These are phyloP conservation scores for Carallia pectinifolia DNA, from an alignment of 345 rosid species.

Conservation along the genomic window DNA sequence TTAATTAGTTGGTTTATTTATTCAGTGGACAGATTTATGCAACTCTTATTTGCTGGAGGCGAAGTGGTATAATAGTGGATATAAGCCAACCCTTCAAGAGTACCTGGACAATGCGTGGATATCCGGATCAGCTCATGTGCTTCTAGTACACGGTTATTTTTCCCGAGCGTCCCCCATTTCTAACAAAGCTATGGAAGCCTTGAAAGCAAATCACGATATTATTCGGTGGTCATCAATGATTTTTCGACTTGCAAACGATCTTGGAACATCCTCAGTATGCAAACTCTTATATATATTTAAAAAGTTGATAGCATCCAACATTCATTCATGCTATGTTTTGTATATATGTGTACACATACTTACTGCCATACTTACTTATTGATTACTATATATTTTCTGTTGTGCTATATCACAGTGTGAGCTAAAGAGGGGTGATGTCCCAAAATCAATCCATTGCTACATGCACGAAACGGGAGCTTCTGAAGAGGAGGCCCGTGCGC, in stretches of 20 bases:
- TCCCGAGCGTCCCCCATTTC: neutral
- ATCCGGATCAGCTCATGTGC: slow-evolving; percentile 9
- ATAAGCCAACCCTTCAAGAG: slow-evolving; percentile 17
- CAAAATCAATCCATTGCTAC: slow-evolving; percentile 25
- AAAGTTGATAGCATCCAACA: too few relatives aligned
- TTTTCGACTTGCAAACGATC: neutral
- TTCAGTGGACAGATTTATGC: slow-evolving; percentile 6
- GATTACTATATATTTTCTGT: too few relatives aligned
- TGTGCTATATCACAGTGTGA: slow-evolving; percentile 23
- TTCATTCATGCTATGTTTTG: too few relatives aligned
- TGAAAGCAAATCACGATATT: neutral
- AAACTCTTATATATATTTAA: too few relatives aligned
- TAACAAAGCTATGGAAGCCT: neutral
- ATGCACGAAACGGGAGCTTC: slow-evolving; percentile 21
- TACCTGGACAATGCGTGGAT: slow-evolving; percentile 19
- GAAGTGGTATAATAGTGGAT: neutral
- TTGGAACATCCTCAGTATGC: neutral
- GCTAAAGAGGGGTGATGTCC: slow-evolving; percentile 28
- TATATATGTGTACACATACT: too few relatives aligned
- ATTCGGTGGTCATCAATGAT: neutral
- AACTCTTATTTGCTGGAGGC: neutral
- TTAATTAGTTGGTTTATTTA: too few relatives aligned
- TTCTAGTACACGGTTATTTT: slow-evolving; percentile 3
- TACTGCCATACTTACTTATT: neutral
- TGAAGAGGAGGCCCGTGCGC: slow-evolving; percentile 25